Evolutionary conservation across 768 basidiomycete genomes (phyloP).

Genomic region (Clitopilus hobsonii): DNA sequence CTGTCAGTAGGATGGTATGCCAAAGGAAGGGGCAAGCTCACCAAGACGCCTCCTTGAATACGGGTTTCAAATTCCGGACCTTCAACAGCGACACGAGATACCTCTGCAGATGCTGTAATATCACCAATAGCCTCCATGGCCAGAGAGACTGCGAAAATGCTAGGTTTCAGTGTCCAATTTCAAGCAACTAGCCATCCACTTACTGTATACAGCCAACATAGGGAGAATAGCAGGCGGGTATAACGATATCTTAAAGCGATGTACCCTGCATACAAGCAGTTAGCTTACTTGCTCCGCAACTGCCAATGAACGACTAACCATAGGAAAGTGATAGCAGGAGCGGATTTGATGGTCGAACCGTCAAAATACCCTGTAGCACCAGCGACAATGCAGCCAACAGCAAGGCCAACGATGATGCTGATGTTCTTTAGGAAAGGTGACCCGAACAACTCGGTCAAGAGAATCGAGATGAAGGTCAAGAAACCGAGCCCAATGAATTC

Average conservation of each 20-base stretch:
- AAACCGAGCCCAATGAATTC: conserved; percentile 87
- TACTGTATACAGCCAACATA: conserved; percentile 34
- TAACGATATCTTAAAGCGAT: conserved; percentile 71
- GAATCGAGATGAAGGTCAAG: conserved; percentile 71
- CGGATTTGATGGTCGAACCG: conserved; percentile 52
- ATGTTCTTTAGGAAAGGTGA: conserved; percentile 82
- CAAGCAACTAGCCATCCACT: background rate
- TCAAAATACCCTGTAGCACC: conserved; percentile 79
- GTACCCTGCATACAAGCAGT: conserved; percentile 41
- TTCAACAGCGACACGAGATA: conserved; percentile 67
- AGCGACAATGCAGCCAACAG: conserved; percentile 77
- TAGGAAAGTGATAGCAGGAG: conserved; percentile 78
- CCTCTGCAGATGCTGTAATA: conserved; percentile 78
- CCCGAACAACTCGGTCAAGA: conserved; percentile 79
- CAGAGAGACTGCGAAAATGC: conserved; percentile 44
- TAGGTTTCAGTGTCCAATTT: background rate
- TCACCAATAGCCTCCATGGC: conserved; percentile 87
- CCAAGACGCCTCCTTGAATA: conserved; percentile 79
- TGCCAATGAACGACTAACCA: conserved; percentile 38
- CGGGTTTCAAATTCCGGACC: conserved; percentile 77
- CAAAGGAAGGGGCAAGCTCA: conserved; percentile 23
- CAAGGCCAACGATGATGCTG: conserved; percentile 70
- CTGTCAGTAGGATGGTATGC: conserved; percentile 23
- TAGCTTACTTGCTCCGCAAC: background rate
- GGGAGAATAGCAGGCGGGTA: conserved; percentile 65